Percentiles rank a stretch among this genome's conserved stretches.
Evolutionary conservation across 371 early-diverging fungal genomes (phyloP).

Genomic region (Mortierella sp.): DNA sequence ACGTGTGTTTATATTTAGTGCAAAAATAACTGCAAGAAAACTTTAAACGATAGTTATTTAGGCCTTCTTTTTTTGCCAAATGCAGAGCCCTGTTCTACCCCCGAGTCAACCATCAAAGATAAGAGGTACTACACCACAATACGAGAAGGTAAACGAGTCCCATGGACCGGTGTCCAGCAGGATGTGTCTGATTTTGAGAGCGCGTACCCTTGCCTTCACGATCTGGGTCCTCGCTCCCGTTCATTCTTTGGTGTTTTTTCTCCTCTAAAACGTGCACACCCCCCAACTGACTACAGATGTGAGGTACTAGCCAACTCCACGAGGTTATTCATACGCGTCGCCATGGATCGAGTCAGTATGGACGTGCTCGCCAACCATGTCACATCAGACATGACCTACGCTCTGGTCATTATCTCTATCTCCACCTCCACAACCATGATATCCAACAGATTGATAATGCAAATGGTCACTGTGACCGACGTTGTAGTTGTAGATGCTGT

Average conservation of each 20-base stretch:
- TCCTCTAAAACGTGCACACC: neutral
- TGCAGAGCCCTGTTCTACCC: too few species aligned
- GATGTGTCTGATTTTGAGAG: neutral
- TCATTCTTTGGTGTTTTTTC: slow-evolving; percentile 55
- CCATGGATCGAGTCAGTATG: slow-evolving; percentile 25
- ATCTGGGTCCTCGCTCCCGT: slow-evolving; percentile 27
- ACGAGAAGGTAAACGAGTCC: neutral
- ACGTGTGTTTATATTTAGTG: too few species aligned
- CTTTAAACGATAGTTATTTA: neutral
- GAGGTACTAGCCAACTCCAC: too few species aligned
- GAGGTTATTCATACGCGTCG: too few species aligned
- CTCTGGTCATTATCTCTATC: slow-evolving; percentile 21
- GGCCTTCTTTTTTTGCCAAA: too few species aligned
- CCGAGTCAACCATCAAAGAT: too few species aligned
- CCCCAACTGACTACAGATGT: too few species aligned
- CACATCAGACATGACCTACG: slow-evolving; percentile 23
- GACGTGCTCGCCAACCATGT: slow-evolving; percentile 40
- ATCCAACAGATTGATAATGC: slow-evolving; percentile 33
- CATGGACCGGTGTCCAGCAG: neutral
- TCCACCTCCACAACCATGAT: slow-evolving; percentile 18
- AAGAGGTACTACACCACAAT: too few species aligned
- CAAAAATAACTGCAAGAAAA: neutral
- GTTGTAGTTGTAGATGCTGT: neutral
- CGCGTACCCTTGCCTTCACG: neutral
- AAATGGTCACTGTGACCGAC: neutral